A percentile compares a stretch with the other conserved stretches of the same genome.
These are phyloP conservation scores for Komagataella ulmi DNA, from an alignment of 805 yeast species.

Conservation along the genomic window DNA sequence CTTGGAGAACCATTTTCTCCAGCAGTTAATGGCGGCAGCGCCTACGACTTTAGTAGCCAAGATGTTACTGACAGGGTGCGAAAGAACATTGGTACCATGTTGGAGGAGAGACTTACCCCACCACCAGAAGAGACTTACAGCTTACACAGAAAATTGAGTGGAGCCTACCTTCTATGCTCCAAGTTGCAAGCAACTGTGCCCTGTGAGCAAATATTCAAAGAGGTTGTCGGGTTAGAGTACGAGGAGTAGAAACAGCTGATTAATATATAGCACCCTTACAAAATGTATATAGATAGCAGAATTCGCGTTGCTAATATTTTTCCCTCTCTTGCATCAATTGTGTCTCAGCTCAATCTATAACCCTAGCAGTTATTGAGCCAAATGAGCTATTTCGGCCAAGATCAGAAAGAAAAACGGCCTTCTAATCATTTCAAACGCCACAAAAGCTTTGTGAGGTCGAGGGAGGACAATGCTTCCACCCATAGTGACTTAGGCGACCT, in stretches of 20 bases:
- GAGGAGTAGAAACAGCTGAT: neutral
- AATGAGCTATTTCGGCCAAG: neutral
- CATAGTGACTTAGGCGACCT: neutral
- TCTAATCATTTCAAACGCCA: neutral
- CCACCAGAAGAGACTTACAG: conserved; percentile 98
- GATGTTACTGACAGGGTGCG: conserved; percentile 92
- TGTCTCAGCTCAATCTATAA: neutral
- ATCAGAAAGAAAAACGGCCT: neutral
- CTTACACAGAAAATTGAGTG: conserved; percentile 90
- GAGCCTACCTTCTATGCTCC: conserved; percentile 85
- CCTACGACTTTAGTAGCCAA: conserved; percentile 68
- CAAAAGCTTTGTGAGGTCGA: neutral
- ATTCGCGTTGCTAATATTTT: neutral
- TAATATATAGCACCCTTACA: neutral
- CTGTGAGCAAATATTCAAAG: conserved; percentile 61
- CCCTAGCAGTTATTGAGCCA: neutral
- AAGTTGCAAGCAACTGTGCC: conserved; percentile 74
- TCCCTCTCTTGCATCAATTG: neutral
- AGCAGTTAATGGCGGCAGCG: conserved; percentile 26
- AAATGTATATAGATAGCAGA: neutral
- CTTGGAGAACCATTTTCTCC: conserved; percentile 86
- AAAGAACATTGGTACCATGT: conserved; percentile 78
- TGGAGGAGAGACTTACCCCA: conserved; percentile 82
- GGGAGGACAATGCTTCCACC: neutral
- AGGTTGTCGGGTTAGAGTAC: conserved; percentile 46